Evolutionary conservation across 2,329 filamentous ascomycete species (phyloP), one percentile per base, ranked within the genome.

Genomic region (Aspergillus sp.): DNA sequence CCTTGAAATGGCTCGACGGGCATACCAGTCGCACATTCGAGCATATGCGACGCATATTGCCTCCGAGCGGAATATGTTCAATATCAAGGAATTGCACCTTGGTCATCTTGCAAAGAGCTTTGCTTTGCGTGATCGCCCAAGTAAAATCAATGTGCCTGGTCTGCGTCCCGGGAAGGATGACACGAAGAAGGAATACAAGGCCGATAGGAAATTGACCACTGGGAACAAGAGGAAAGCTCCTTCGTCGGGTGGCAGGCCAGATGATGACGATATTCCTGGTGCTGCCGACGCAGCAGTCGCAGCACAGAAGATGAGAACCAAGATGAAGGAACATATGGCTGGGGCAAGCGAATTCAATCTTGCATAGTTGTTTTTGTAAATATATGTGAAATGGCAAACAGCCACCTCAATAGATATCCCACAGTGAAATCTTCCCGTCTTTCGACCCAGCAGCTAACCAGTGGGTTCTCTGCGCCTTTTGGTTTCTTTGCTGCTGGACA

Each of bases 21-120:
- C 85, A 0, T 98, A 87, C 72, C 88, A 94, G 62, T 93, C 87
- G 43, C 90, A 97, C 61, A 84, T 98, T 46, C 79, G 93, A 46
- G 93, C 93, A 1, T 98, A 98, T 65, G 89, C 93, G 2, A 98
- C 93, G 0, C 93, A 98, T 67, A 80, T 91, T 29, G 83, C 86
- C 29, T 83, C 84, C 39, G 93, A 98, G 71, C 79, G 93, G 44
- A 74, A 75, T 44, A 90, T 86, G 63, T 98, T 98, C 65, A 87
- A 97, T 65, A 94, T 96, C 67, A 89, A 88, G 50, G 81, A 87
- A 59, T 72, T 98, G 41, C 93, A 98, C 65, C 72, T 97, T 5
- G 93, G 93, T 3, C 93, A 98, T 73, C 73, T 93, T 54, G 91
- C 91, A 5, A 98, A 98, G 74, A 88, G 86, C 28, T 98, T 94